phyloP scores from a whole-genome alignment of 768 basidiomycete genomes.

The Lactarius sp. region DNA sequence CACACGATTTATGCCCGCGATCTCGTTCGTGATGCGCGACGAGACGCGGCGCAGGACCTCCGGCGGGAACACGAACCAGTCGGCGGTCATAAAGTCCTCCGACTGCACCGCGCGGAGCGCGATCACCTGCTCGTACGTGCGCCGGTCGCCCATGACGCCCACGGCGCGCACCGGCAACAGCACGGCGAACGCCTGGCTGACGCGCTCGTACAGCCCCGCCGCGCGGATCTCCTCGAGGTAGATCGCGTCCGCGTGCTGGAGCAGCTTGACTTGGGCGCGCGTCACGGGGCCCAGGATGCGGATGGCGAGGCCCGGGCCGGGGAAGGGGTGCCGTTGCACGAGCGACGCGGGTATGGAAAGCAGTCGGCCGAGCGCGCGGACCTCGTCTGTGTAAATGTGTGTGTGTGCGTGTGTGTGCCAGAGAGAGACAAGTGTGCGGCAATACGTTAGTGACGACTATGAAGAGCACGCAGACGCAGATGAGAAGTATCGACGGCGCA shows the following conservation, averaged over 20 bases:
- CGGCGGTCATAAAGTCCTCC: conserved; percentile 99
- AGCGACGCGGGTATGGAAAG: conserved; percentile 88
- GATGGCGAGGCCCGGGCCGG: conserved; percentile 96
- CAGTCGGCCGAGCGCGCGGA: conserved; percentile 85
- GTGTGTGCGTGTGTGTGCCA: background rate
- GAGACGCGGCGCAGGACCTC: conserved; percentile 87
- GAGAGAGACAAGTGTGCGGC: background rate
- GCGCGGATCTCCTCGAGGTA: conserved; percentile 97
- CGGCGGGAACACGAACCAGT: conserved; percentile 98
- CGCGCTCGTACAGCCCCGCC: conserved; percentile 87
- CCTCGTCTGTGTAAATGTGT: conserved; percentile 64
- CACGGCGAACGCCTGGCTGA: conserved; percentile 95
- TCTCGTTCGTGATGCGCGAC: conserved; percentile 96
- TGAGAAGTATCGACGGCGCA: conserved; percentile 32
- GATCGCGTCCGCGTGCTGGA: conserved; percentile 89
- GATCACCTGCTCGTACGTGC: conserved; percentile 98
- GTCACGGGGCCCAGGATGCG: conserved; percentile 96
- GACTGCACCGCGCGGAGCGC: conserved; percentile 91
- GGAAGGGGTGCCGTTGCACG: conserved; percentile 97
- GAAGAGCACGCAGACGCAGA: background rate
- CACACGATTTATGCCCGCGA: conserved; percentile 91
- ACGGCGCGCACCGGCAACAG: conserved; percentile 94
- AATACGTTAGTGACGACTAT: background rate
- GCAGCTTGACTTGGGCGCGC: conserved; percentile 84
- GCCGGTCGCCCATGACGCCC: conserved; percentile 93